Conservation (phyloP, 2,329 filamentous ascomycete genomes). For the Aspergillaceae sp. region DNA sequence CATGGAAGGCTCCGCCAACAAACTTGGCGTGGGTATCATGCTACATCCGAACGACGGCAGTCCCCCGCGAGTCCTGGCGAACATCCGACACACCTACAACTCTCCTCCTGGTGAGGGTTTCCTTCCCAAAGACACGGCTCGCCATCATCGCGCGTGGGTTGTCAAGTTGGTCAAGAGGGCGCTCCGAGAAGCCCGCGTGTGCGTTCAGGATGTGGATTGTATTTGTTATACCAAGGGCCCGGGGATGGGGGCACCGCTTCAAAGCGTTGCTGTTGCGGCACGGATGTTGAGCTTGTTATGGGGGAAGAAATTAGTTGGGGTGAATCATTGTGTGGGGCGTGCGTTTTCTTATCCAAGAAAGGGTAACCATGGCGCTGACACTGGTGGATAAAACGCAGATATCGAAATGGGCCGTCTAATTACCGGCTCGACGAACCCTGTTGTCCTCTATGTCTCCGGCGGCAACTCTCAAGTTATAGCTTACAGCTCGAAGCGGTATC, state of each 20-base stretch:
- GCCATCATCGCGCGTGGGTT: constrained; percentile 82
- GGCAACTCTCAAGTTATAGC: constrained; percentile 98
- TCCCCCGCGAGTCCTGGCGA: constrained; percentile 68
- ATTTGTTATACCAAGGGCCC: constrained; percentile 94
- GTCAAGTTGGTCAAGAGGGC: constrained; percentile 71
- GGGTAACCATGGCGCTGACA: constrained; percentile 1
- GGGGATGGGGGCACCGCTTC: constrained; percentile 90
- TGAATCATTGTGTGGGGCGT: constrained; percentile 95
- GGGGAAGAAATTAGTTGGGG: constrained; percentile 80
- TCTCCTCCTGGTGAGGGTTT: constrained; percentile 91
- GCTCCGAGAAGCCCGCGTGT: constrained; percentile 58
- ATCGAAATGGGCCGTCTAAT: constrained; percentile 97
- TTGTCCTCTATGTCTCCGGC: constrained; percentile 90
- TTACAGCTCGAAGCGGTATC: constrained; percentile 87
- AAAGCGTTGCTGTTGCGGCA: constrained; percentile 76
- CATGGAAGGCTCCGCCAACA: constrained; percentile 93
- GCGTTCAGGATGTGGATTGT: constrained; percentile 65
- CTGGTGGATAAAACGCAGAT: constrained; percentile 38
- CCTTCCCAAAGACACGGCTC: constrained; percentile 89
- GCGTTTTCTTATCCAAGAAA: constrained; percentile 18
- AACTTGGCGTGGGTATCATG: constrained; percentile 89
- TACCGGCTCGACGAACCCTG: constrained; percentile 80
- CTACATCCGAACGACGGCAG: constrained; percentile 53
- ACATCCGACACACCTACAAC: constrained; percentile 87
- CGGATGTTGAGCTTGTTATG: constrained; percentile 75